Percentiles rank a stretch among this genome's conserved stretches.
phyloP scores from a whole-genome alignment of 495 filamentous ascomycete species.

The Aspergillus biplanus region DNA sequence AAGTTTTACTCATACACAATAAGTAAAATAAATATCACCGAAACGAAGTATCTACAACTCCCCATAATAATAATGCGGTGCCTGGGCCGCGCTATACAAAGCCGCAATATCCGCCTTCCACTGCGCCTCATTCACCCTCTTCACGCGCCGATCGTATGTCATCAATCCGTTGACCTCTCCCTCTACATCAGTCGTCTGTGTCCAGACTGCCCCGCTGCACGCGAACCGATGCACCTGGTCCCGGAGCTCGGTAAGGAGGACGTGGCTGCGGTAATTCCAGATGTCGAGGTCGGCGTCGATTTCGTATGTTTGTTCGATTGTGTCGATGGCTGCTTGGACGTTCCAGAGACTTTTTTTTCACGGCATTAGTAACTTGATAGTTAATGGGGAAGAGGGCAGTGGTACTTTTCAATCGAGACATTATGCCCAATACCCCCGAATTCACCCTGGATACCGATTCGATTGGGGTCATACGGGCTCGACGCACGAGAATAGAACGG shows the following conservation, averaged over 20 bases:
- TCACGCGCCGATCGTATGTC: slow-evolving; percentile 64
- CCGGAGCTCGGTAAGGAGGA: slow-evolving; percentile 55
- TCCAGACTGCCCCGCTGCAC: slow-evolving; percentile 64
- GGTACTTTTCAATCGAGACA: slow-evolving; percentile 56
- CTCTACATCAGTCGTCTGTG: slow-evolving; percentile 74
- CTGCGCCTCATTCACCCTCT: slow-evolving; percentile 56
- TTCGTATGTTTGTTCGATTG: slow-evolving; percentile 69
- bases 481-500: slow-evolving; percentile 62
- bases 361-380: not conserved
- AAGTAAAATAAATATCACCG: not conserved
- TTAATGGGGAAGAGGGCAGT: not conserved
- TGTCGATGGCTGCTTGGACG: slow-evolving; percentile 53
- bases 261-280: slow-evolving; percentile 67
- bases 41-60: not conserved
- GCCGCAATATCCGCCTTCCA: slow-evolving; percentile 64
- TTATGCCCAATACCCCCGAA: slow-evolving; percentile 69
- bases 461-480: slow-evolving; percentile 58
- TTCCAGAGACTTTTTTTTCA: slow-evolving; percentile 68
- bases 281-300: slow-evolving; percentile 57
- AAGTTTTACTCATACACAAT: too few species aligned
- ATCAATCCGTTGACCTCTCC: slow-evolving; percentile 74
- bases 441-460: slow-evolving; percentile 70
- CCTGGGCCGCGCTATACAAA: slow-evolving; percentile 57
- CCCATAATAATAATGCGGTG: not conserved
- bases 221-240: slow-evolving; percentile 59